Conservation (phyloP, 2,329 filamentous ascomycete species). For the Colletotrichum viniferum region DNA sequence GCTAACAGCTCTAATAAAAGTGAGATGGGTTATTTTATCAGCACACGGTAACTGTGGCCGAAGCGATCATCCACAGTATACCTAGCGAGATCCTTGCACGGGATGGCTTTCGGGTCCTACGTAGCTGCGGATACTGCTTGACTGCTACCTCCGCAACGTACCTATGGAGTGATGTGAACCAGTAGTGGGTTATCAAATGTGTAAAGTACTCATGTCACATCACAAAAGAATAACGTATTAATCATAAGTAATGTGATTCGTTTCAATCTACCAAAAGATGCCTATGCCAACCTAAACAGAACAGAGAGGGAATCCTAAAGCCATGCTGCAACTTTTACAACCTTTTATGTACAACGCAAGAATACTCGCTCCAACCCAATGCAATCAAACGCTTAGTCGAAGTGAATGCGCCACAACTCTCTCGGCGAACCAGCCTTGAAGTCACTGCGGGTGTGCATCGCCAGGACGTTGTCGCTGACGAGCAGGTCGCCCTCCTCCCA, state of each 20-base stretch:
- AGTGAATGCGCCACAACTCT: conserved; percentile 56
- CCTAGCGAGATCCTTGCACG: too few species aligned
- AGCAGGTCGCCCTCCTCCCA: conserved; percentile 62
- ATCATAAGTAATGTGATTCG: background rate
- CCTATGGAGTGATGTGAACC: too few species aligned
- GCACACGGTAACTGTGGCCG: too few species aligned
- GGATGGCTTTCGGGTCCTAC: too few species aligned
- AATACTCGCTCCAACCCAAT: background rate
- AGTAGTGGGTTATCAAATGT: too few species aligned
- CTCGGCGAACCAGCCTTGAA: conserved; percentile 47
- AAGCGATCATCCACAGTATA: too few species aligned
- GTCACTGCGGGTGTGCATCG: conserved; percentile 54
- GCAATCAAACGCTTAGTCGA: conserved; percentile 37
- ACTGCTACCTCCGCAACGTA: too few species aligned
- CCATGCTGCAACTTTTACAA: conserved; percentile 1
- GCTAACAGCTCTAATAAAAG: too few species aligned
- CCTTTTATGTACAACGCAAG: background rate
- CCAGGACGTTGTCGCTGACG: conserved; percentile 54
- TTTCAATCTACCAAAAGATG: background rate
- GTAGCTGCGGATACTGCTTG: too few species aligned
- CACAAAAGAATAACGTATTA: fast-evolving
- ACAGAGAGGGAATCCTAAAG: background rate
- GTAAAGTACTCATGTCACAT: background rate
- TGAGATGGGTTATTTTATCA: too few species aligned
- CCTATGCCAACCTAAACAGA: background rate